A percentile compares a stretch with the other conserved stretches of the same genome.
Conservation (phyloP, 2,329 filamentous ascomycete species). For the Nigrospora oryzae region DNA sequence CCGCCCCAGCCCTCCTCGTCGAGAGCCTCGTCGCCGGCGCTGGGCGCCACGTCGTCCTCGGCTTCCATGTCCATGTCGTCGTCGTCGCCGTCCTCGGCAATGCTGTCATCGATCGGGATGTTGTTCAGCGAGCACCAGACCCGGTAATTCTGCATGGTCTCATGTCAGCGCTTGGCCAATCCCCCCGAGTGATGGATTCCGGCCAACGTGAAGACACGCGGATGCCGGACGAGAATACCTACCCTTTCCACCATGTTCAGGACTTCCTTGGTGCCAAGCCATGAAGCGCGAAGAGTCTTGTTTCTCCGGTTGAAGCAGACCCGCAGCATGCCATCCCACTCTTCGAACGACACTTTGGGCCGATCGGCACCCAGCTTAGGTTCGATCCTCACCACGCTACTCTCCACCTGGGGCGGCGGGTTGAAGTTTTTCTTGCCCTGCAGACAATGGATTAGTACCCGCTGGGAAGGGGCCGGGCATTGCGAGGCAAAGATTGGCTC, state of each 20-base stretch:
- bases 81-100: slow-evolving; percentile 34
- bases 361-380: slow-evolving; percentile 70
- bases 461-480: too few relatives aligned
- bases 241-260: slow-evolving; percentile 65
- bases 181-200: too few relatives aligned
- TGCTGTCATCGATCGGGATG: slow-evolving; percentile 64
- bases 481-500: too few relatives aligned
- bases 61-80: slow-evolving; percentile 26
- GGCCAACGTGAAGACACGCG: too few relatives aligned
- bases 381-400: slow-evolving; percentile 80
- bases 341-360: slow-evolving; percentile 84
- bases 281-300: slow-evolving; percentile 75
- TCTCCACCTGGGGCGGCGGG: slow-evolving; percentile 87
- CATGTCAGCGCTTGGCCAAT: too few relatives aligned
- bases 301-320: slow-evolving; percentile 70
- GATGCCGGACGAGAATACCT: too few relatives aligned
- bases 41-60: slow-evolving; percentile 31
- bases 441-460: too few relatives aligned
- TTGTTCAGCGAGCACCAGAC: slow-evolving; percentile 86
- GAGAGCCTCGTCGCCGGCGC: slow-evolving; percentile 32
- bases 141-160: slow-evolving; percentile 59
- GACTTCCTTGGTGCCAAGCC: slow-evolving; percentile 72
- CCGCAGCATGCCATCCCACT: slow-evolving; percentile 85
- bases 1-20: slow-evolving; percentile 30
- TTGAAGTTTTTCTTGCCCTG: slow-evolving; percentile 61